Evolutionary conservation across 2,329 filamentous ascomycete genomes (phyloP), one percentile per base, ranked within the genome.

Genomic region (Dactylellina cionopaga): DNA sequence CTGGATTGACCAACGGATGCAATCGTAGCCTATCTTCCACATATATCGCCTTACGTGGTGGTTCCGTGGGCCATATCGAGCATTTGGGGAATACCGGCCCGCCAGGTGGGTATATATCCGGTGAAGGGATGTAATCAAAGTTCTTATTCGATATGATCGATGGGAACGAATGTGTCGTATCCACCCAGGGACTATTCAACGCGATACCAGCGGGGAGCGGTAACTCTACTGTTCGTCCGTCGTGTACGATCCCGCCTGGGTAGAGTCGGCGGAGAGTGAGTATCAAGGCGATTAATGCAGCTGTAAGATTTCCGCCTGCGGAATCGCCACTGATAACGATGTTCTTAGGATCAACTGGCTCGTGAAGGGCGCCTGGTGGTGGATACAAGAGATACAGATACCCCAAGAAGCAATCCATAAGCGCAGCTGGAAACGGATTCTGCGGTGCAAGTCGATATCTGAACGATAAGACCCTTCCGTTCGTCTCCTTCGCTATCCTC

Each of bases 401-500:
- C 0, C 89, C 87, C 29, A 89, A 83, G 7, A 94, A 80, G 1
- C 86, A 89, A 77, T 95, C 91, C 43, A 94, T 81, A 5, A 95
- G 80, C 1, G 90, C 90, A 0, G 89, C 83, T 0, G 91, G 91
- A 78, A 95, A 95, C 0, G 90, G 86, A 70, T 89, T 81, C 78
- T 92, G 89, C 0, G 91, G 91, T 10, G 90, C 86, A 1, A 95
- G 84, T 4, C 91, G 84, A 80, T 94, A 94, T 2, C 90, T 85
- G 3, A 93, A 87, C 27, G 85, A 88, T 80, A 91, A 90, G 37
- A 88, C 87, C 5, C 89, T 84, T 1, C 90, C 72, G 22, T 86
- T 85, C 0, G 86, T 89, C 64, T 88, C 79, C 77, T 88, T 87
- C 19, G 90, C 89, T 11, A 94, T 81, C 55, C 84, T 85, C 68